Base-by-base conservation (phyloP, 139 green algal genomes). In the Micromonas commoda region DNA sequence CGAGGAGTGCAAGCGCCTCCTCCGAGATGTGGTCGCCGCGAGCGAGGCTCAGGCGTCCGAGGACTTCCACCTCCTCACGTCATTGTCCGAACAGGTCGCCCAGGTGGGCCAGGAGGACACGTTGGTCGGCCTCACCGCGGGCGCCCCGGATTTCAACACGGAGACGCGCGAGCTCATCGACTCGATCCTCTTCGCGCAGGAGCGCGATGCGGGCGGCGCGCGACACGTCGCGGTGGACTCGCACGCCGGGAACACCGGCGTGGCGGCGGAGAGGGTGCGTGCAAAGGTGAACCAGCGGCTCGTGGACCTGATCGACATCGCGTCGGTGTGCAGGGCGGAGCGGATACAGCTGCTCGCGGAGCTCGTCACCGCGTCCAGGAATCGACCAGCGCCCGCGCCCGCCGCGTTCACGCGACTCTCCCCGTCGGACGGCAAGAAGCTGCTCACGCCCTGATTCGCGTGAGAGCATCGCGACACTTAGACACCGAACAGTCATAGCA, bases 341-440 rank as follows among this genome's bases (percentile, higher is more conserved):
- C 26, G 64, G 28, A 71, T 71, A 3, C 4, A 39, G 21, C 33
- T 71, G n/a, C 28, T 71, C 26, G 28, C 64, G 28, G 64, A 71
- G 32, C 29, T 71, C 26, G 64, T 71, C 64, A 71, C 64, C 26
- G 64, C 64, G 64, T 52, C 28, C 45, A 13, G 61, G 61, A 57
- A 57, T 16, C 45, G 45, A 16, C 45, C 45, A 16, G 16, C 9
- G 9, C 45, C 16, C 45, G 45, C 45, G 45, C 9, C 9, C n/a
- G n/a, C n/a, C n/a, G n/a, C n/a, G n/a, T n/a, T n/a, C n/a, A n/a
- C n/a, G n/a, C n/a, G n/a, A n/a, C n/a, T n/a, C n/a, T n/a, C n/a
- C n/a, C n/a, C n/a, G n/a, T n/a, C n/a, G n/a, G n/a, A n/a, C n/a
- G n/a, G n/a, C n/a, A n/a, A n/a, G n/a, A n/a, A n/a, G n/a, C n/a